Percentiles rank a stretch among this genome's conserved stretches.
phyloP scores from a whole-genome alignment of 2,329 filamentous ascomycete genomes.

The Knoxdaviesia capensis region DNA sequence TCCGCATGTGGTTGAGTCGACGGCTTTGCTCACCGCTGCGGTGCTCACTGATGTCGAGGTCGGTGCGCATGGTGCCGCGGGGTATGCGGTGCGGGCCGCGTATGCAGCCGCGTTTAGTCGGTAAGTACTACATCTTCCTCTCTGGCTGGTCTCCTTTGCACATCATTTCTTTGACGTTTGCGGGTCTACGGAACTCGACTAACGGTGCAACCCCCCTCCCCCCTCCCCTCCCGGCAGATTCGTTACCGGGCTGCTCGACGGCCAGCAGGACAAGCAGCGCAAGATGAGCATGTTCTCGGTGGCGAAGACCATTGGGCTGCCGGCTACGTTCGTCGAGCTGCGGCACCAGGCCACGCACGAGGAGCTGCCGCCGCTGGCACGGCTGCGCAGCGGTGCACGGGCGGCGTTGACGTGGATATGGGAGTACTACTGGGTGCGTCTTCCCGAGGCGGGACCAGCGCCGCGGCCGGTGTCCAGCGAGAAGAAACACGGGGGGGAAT shows the following conservation, averaged over 20 bases:
- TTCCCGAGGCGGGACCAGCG: slow-evolving; percentile 11
- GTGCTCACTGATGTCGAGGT: slow-evolving; percentile 38
- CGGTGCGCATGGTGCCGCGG: slow-evolving; percentile 5
- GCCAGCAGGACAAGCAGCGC: slow-evolving; percentile 44
- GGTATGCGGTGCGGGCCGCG: slow-evolving; percentile 43
- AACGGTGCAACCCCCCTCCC: background rate
- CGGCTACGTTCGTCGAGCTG: slow-evolving; percentile 68
- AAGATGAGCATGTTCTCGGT: slow-evolving; percentile 57
- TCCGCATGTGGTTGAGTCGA: slow-evolving; percentile 63
- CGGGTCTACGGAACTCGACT: background rate
- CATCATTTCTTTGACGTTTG: background rate
- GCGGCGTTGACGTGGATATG: slow-evolving; percentile 71
- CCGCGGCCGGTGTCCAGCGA: background rate
- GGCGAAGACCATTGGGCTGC: slow-evolving; percentile 47
- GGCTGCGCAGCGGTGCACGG: slow-evolving; percentile 47
- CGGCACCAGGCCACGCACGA: slow-evolving; percentile 84
- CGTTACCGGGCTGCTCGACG: slow-evolving; percentile 61
- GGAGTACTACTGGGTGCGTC: slow-evolving; percentile 62
- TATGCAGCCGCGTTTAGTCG: slow-evolving; percentile 60
- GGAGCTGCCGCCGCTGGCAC: slow-evolving; percentile 56
- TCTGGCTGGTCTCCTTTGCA: slow-evolving; percentile 1
- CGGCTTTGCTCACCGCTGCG: slow-evolving; percentile 51
- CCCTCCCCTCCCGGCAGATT: slow-evolving; percentile 28
- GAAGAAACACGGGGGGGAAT: slow-evolving; percentile 1
- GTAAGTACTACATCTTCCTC: slow-evolving; percentile 20